Evolutionary conservation across 257 asterid species (phyloP).

Genomic region (Osmanthus fragrans): DNA sequence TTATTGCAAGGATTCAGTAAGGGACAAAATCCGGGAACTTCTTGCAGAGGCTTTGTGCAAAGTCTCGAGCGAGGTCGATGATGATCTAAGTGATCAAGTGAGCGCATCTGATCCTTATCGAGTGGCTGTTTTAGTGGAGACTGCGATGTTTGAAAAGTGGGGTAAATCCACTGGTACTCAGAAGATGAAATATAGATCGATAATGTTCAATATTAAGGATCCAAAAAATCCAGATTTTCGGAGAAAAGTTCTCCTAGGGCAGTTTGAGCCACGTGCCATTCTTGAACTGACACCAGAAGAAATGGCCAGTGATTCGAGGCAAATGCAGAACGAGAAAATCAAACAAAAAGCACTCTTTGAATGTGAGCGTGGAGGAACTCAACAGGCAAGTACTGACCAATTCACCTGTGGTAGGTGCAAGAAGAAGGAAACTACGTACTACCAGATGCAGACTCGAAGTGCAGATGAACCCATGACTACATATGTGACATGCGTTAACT

Average conservation of each 20-base stretch:
- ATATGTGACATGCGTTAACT: conserved; percentile 86
- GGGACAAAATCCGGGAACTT: conserved; percentile 60
- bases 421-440: conserved; percentile 80
- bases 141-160: conserved; percentile 61
- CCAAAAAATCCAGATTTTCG: conserved; percentile 65
- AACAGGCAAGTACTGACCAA: conserved; percentile 72
- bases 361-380: conserved; percentile 63
- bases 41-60: conserved; percentile 58
- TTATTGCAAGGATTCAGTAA: conserved; percentile 51
- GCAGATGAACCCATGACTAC: conserved; percentile 99
- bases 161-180: conserved; percentile 56
- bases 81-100: conserved; percentile 44
- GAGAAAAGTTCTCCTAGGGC: conserved; percentile 74
- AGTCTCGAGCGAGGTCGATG: conserved; percentile 42
- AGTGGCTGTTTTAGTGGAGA: conserved; percentile 59
- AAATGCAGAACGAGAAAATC: conserved; percentile 60
- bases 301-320: conserved; percentile 91
- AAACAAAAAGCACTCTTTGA: conserved; percentile 83
- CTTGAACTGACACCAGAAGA: conserved; percentile 66
- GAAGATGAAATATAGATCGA: conserved; percentile 60
- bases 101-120: conserved; percentile 69
- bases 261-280: conserved; percentile 46
- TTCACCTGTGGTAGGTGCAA: conserved; percentile 84
- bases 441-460: conserved; percentile 95
- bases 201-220: conserved; percentile 61